Evolutionary conservation across 192 early-diverging fungal species (phyloP), one percentile per base, ranked within the genome.

Genomic region (Radiomyces spectabilis): DNA sequence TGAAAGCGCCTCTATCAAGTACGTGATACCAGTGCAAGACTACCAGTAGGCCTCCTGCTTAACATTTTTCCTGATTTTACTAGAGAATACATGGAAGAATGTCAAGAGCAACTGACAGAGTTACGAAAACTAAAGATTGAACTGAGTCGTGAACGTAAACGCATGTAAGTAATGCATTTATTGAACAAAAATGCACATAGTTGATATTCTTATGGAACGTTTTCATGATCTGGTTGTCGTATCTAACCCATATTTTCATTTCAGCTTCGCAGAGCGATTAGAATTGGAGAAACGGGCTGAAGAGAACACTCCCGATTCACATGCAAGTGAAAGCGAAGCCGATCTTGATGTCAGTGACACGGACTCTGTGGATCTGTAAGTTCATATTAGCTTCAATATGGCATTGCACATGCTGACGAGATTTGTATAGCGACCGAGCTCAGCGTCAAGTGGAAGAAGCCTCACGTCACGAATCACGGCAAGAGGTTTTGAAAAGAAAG

Each of bases 41-140:
- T 30, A 27, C 15, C 7, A 21, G 27, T 48, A 9, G 6, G 24
- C 24, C 15, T 7, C 30, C 15, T 48, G 7, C 15, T 48, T 16
- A 33, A 18, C 10, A 30, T 27, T 25, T 39, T 37, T 30, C 25
- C 31, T 33, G n/a, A 18, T 26, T 32, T 37, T 26, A 60, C 76
- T 52, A 78, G 89, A 18, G 61, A 71, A 26, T 89, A 83, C 63
- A 78, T 91, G 51, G 91, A 92, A 32, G 72, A 83, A 41, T 85
- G 82, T 32, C 67, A 84, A 3, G 87, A 93, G 39, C 59, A 84
- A 7, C 67, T 78, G 19, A 78, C 76, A 0, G 89, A 85, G 40
- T 68, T 91, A 41, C 77, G 82, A 40, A 86, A 87, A 55, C 83
- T 92, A 64, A 80, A 83, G 40, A 64, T 87, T 12, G 89, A 93